phyloP scores from a whole-genome alignment of 2,329 filamentous ascomycete genomes.

The Fusarium lateritium region DNA sequence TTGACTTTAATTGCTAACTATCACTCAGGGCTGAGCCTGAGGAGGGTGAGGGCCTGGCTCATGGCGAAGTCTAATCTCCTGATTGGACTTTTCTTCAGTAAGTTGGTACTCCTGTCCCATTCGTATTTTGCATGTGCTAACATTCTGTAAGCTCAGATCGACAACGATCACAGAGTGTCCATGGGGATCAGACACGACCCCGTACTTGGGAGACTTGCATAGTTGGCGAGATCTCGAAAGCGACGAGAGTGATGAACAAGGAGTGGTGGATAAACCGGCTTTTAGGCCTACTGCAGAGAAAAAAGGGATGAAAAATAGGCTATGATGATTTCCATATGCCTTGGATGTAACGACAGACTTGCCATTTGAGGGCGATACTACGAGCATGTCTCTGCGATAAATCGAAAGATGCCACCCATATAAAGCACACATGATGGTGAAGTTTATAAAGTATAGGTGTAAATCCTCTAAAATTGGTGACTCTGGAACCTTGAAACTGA shows the following conservation, averaged over 20 bases:
- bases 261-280: constrained; percentile 7
- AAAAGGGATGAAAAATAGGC: constrained; percentile 20
- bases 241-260: not conserved
- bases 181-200: not conserved
- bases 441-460: not conserved
- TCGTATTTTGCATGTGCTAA: constrained; percentile 1
- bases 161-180: too few species aligned
- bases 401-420: constrained; percentile 16
- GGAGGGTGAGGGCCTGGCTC: constrained; percentile 6
- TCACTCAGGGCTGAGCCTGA: constrained; percentile 35
- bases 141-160: not conserved
- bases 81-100: not conserved
- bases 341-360: constrained; percentile 23
- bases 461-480: not conserved
- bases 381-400: constrained; percentile 34
- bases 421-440: not conserved
- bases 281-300: constrained; percentile 22
- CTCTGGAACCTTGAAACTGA: not conserved
- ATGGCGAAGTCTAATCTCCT: constrained; percentile 23
- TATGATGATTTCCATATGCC: constrained; percentile 28
- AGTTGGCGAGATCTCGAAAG: not conserved
- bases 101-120: not conserved
- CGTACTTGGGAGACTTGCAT: not conserved
- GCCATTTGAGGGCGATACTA: constrained; percentile 35
- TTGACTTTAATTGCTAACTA: constrained; percentile 12